Percentiles rank a stretch among this genome's conserved stretches.
Conservation (phyloP, 2,329 filamentous ascomycete species). For the Colletotrichum spinosum region DNA sequence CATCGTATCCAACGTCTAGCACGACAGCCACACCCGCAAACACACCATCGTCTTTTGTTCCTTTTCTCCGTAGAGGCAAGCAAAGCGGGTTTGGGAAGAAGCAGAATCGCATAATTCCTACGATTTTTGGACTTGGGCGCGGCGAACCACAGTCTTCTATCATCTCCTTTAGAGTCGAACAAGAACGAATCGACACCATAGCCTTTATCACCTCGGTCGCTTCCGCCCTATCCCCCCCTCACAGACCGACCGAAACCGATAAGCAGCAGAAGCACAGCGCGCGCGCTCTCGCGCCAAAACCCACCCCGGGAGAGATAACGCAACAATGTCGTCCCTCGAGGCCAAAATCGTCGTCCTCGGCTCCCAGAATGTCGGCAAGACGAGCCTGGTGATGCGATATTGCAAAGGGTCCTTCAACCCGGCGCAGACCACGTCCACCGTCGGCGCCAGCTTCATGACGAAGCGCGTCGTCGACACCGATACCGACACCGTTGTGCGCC, state of each 20-base stretch:
- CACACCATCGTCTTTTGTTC: not conserved
- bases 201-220: not conserved
- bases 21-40: constrained; percentile 29
- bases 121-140: too few relatives aligned
- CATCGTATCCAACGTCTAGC: constrained; percentile 26
- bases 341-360: constrained; percentile 86
- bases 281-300: too few relatives aligned
- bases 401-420: constrained; percentile 79
- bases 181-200: constrained; percentile 6
- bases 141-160: not conserved
- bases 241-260: too few relatives aligned
- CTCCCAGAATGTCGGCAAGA: constrained; percentile 84
- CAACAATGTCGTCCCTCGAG: constrained; percentile 72
- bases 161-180: constrained; percentile 17
- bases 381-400: constrained; percentile 80
- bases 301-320: not conserved
- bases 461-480: constrained; percentile 86
- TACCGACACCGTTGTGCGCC: constrained; percentile 85
- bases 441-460: constrained; percentile 83
- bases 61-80: not conserved
- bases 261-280: too few relatives aligned
- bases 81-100: too few relatives aligned
- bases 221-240: not conserved
- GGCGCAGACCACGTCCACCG: constrained; percentile 74
- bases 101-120: too few relatives aligned